phyloP scores from a whole-genome alignment of 2,329 filamentous ascomycete genomes.

The Cercospora janseana region DNA sequence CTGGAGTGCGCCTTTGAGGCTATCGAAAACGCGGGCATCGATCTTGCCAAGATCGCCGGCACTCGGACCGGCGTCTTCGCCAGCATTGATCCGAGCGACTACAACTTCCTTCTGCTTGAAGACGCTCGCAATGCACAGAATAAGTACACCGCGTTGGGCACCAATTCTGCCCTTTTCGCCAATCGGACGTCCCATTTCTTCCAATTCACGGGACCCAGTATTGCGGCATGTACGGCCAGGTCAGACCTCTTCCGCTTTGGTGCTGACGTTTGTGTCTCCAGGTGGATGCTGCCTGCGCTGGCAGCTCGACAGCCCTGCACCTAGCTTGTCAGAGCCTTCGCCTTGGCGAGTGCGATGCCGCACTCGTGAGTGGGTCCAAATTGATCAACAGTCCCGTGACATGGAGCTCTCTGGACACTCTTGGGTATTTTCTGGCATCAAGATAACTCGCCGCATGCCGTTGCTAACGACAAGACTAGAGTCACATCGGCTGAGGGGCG shows the following conservation, averaged over 20 bases:
- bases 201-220: no score
- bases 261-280: conserved; percentile 16
- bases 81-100: conserved; percentile 3
- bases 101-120: no score
- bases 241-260: no score
- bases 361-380: neutral
- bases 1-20: conserved; percentile 13
- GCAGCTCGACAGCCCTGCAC: conserved; percentile 1
- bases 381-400: neutral
- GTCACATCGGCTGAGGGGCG: conserved; percentile 5
- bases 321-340: neutral
- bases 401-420: neutral
- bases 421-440: neutral
- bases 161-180: conserved; percentile 9
- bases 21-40: conserved; percentile 44
- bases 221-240: no score
- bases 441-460: neutral
- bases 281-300: conserved; percentile 19
- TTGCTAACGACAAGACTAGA: neutral
- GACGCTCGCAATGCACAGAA: no score
- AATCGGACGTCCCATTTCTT: conserved; percentile 28
- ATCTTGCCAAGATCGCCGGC: conserved; percentile 12
- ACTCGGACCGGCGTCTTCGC: conserved; percentile 18
- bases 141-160: neutral
- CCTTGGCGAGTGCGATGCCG: neutral